phyloP scores from a whole-genome alignment of 139 green algal species.

The Gonium pectorale region DNA sequence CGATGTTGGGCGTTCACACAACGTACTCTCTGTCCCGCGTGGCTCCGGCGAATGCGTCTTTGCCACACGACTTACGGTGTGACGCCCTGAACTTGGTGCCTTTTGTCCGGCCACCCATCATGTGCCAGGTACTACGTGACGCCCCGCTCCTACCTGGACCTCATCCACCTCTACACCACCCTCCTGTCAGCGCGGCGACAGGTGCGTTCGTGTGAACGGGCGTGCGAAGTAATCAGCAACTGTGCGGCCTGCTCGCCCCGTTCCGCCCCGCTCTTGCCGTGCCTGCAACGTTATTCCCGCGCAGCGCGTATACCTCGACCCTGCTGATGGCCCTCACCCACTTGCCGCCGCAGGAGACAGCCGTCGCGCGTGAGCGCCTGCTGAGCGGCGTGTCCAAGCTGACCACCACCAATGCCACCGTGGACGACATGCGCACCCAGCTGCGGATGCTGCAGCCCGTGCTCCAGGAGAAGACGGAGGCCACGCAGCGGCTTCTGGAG shows the following conservation, averaged over 20 bases:
- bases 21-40: no score
- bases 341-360: constrained; percentile 58
- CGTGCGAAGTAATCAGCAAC: neutral
- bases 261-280: no score
- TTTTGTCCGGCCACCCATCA: no score
- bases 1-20: no score
- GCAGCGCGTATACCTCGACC: no score
- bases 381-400: constrained; percentile 87
- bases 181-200: constrained; percentile 63
- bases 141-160: constrained; percentile 88
- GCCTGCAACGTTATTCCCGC: no score
- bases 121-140: constrained; percentile 81
- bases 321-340: no score
- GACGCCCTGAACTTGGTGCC: no score
- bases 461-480: constrained; percentile 78
- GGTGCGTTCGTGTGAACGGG: no score
- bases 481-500: constrained; percentile 72
- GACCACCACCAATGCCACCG: constrained; percentile 72
- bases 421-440: constrained; percentile 84
- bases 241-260: no score
- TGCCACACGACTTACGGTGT: no score
- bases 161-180: constrained; percentile 82
- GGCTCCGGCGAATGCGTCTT: no score
- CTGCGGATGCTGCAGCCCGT: constrained; percentile 81
- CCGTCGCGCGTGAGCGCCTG: constrained; percentile 72